phyloP scores from a whole-genome alignment of 2,329 filamentous ascomycete genomes.

The Monosporascus sp. region DNA sequence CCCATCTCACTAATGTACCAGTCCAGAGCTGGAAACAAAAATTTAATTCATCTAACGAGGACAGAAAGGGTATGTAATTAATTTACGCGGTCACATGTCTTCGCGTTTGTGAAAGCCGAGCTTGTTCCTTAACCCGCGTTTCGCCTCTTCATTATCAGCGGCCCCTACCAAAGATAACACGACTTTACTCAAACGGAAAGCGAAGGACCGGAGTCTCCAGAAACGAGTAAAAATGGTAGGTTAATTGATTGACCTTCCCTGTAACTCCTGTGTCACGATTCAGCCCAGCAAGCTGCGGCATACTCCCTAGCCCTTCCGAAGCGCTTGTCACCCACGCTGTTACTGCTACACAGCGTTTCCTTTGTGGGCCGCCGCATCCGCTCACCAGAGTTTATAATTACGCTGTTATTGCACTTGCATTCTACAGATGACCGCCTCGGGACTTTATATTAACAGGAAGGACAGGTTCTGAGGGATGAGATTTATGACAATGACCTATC shows the following conservation, averaged over 20 bases:
- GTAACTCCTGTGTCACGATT: too few species aligned
- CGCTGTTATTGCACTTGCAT: background rate
- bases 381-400: background rate
- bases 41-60: background rate
- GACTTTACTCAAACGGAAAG: too few species aligned
- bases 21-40: background rate
- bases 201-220: too few species aligned
- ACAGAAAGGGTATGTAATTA: background rate
- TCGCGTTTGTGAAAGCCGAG: slow-evolving; percentile 6
- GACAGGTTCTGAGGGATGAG: slow-evolving; percentile 13
- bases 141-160: background rate
- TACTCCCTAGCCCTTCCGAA: too few species aligned
- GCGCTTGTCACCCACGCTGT: too few species aligned
- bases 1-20: background rate
- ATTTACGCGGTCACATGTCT: slow-evolving; percentile 9
- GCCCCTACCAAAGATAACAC: too few species aligned
- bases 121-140: background rate
- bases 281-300: too few species aligned
- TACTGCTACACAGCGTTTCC: background rate
- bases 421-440: too few species aligned
- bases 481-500: slow-evolving; percentile 37
- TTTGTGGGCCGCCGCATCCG: background rate
- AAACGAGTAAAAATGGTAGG: slow-evolving; percentile 10
- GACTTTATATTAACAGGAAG: background rate
- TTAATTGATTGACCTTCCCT: background rate